Evolutionary conservation across 176 grass and related monocot species (phyloP).

Genomic region (Juncus inflexus): DNA sequence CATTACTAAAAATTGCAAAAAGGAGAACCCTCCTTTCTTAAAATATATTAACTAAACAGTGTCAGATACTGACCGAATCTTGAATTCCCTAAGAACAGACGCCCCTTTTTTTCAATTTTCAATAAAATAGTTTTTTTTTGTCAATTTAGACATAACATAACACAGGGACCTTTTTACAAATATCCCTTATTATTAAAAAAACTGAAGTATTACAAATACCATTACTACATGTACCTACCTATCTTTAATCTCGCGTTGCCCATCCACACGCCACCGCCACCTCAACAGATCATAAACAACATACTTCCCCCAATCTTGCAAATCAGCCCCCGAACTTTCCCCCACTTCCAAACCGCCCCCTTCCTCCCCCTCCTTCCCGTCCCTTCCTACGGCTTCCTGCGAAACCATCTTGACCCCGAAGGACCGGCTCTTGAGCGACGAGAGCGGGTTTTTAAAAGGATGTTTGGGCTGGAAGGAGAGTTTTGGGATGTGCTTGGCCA

Average conservation of each 20-base stretch:
- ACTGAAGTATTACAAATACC: too few species aligned
- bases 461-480: slow-evolving; percentile 71
- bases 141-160: too few species aligned
- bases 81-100: too few species aligned
- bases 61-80: too few species aligned
- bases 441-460: slow-evolving; percentile 63
- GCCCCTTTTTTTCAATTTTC: too few species aligned
- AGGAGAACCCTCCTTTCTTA: too few species aligned
- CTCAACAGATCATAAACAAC: slow-evolving; percentile 78
- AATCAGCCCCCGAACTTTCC: slow-evolving; percentile 38
- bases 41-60: too few species aligned
- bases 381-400: slow-evolving; percentile 58
- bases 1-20: too few species aligned
- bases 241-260: slow-evolving; percentile 20
- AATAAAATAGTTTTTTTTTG: too few species aligned
- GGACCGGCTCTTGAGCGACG: slow-evolving; percentile 61
- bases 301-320: slow-evolving; percentile 62
- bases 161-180: too few species aligned
- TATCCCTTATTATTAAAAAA: too few species aligned
- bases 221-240: too few species aligned
- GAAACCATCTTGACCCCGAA: slow-evolving; percentile 55
- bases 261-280: slow-evolving; percentile 76
- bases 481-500: slow-evolving; percentile 82
- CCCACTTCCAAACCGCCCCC: slow-evolving; percentile 35
- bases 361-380: slow-evolving; percentile 64